Percentiles rank a stretch among this genome's conserved stretches.
These are phyloP conservation scores for Cercophora samala DNA, from an alignment of 495 filamentous ascomycete genomes.

Conservation along the genomic window DNA sequence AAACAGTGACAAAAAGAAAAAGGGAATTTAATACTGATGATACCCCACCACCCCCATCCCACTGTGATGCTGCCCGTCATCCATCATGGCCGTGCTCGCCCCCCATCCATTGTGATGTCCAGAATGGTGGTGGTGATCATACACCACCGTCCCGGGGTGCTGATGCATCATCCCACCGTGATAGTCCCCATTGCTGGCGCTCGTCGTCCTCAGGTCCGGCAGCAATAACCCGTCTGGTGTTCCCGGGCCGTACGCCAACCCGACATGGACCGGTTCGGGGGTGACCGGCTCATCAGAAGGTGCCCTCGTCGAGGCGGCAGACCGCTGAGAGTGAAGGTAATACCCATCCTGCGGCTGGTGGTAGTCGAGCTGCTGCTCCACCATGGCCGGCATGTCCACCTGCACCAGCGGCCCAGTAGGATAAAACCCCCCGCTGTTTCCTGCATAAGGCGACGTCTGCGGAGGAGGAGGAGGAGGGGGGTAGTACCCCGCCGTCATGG, in stretches of 20 bases:
- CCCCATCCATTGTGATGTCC: background rate
- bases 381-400: background rate
- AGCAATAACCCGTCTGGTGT: background rate
- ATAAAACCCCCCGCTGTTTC: background rate
- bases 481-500: background rate
- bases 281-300: background rate
- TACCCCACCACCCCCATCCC: background rate
- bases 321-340: background rate
- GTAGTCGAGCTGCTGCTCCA: background rate
- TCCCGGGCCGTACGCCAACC: background rate
- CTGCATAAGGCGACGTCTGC: background rate
- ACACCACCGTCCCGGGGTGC: background rate
- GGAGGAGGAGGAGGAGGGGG: background rate
- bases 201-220: background rate
- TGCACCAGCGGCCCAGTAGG: background rate
- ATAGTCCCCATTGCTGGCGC: background rate
- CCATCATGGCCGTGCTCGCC: background rate
- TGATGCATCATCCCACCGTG: background rate
- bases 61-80: background rate
- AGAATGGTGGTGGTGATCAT: background rate
- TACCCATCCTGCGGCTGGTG: background rate
- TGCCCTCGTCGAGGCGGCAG: background rate
- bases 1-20: background rate
- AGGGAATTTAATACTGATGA: background rate
- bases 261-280: background rate